Evolutionary conservation across 169 alveolate species (phyloP).

Genomic region (Plasmodium berghei): DNA sequence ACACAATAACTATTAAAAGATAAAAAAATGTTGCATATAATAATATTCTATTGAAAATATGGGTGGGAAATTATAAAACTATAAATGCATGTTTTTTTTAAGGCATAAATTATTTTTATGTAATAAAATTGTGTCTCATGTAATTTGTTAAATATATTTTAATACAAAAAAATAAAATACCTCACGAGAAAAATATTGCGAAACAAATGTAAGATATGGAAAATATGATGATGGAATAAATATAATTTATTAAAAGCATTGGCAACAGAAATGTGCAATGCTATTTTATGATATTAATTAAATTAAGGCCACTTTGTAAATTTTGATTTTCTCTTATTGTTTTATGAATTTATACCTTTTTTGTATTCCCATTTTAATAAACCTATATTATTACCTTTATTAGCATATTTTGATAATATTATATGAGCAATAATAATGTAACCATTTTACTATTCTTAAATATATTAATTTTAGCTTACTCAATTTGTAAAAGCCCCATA

Average conservation of each 20-base stretch:
- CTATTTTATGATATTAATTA: slow-evolving; percentile 9
- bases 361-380: slow-evolving; percentile 12
- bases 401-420: no score
- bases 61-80: slow-evolving; percentile 2
- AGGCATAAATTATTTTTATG: slow-evolving; percentile 14
- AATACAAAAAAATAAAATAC: slow-evolving; percentile 1
- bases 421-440: no score
- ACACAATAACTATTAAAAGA: slow-evolving; percentile 15
- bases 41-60: slow-evolving; percentile 2
- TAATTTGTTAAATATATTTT: neutral
- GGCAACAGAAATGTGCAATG: slow-evolving; percentile 63
- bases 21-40: slow-evolving; percentile 2
- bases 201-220: neutral
- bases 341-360: slow-evolving; percentile 2
- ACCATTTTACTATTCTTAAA: no score
- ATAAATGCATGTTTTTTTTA: neutral
- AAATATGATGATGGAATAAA: neutral
- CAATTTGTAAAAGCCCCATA: no score
- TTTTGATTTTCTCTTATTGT: slow-evolving; percentile 5
- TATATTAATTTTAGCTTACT: no score
- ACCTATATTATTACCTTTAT: neutral
- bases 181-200: neutral
- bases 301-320: neutral
- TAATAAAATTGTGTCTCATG: slow-evolving; percentile 8
- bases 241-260: neutral